A percentile compares a stretch with the other conserved stretches of the same genome.
phyloP scores from a whole-genome alignment of 164 flowering plant genomes.

The Annona squamosa region DNA sequence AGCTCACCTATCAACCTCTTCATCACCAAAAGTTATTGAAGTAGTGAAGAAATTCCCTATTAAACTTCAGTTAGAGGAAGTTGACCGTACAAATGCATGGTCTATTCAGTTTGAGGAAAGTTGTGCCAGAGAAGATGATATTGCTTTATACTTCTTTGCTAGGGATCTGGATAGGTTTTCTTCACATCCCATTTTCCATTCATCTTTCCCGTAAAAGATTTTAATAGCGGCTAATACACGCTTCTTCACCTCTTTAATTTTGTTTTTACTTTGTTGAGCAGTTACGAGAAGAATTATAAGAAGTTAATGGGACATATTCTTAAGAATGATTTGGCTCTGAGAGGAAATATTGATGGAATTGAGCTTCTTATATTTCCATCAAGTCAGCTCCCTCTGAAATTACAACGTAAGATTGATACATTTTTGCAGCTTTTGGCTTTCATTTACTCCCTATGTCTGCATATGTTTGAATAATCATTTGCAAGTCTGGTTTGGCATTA shows the following conservation, averaged over 20 bases:
- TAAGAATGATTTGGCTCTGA: constrained; percentile 80
- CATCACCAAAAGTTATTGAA: constrained; percentile 75
- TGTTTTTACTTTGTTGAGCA: constrained; percentile 23
- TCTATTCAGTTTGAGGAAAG: constrained; percentile 58
- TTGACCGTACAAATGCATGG: constrained; percentile 69
- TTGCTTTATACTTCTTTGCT: constrained; percentile 92
- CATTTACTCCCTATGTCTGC: neutral
- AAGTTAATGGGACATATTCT: constrained; percentile 64
- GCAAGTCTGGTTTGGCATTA: neutral
- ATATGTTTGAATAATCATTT: neutral
- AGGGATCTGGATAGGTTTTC: constrained; percentile 71
- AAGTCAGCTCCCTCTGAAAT: constrained; percentile 64
- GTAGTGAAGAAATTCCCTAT: constrained; percentile 47
- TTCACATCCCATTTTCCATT: neutral
- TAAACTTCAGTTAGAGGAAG: constrained; percentile 57
- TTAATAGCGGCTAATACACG: neutral
- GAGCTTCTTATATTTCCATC: constrained; percentile 87
- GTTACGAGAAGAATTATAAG: constrained; percentile 67
- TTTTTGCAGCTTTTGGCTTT: neutral
- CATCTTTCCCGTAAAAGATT: neutral
- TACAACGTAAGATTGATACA: constrained; percentile 63
- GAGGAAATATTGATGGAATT: constrained; percentile 58
- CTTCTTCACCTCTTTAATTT: constrained; percentile 1
- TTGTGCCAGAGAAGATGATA: constrained; percentile 66
- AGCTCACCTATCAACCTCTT: constrained; percentile 77